Evolutionary conservation across 177 flowering plant genomes (phyloP), one percentile per base, ranked within the genome.

Genomic region (Tripterygium wilfordii): DNA sequence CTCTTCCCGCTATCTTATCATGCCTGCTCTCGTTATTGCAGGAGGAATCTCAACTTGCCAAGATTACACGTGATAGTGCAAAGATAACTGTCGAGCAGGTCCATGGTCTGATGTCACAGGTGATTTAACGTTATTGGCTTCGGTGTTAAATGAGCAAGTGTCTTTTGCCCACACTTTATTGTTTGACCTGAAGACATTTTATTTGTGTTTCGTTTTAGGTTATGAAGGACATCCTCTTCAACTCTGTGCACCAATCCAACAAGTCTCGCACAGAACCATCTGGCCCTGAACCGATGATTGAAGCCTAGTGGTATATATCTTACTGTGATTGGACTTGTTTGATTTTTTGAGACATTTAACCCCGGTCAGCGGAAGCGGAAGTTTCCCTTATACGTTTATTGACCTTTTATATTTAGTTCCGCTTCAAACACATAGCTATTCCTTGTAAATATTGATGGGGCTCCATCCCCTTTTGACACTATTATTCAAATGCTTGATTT

Each of bases 31-130:
- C 7, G 5, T 35, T 35, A 35, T 33, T 63, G 64, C 79, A 90
- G 95, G 99, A 94, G 49, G 99, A 89, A 38, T 80, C 96, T 49
- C 96, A 80, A 61, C 96, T 94, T 57, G 79, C 88, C n/a, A 89
- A 94, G 77, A 94, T 94, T 33, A 89, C 90, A 36, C 84, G 90
- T 14, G 99, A 94, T 64, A 94, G 99, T 72, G 82, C 99, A 27
- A 94, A 89, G 62, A 94, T 90, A 52, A 87, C 99, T 37, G 99
- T 85, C 10, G 97, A 94, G 70, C 96, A 94, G 64, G 99, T 94
- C 49, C 99, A 94, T 69, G 99, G 99, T 25, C 76, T 94, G 33
- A 94, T 94, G 99, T 94, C 99, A 17, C 99, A 89, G 95, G 99
- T 94, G 49, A 49, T 38, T 18, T 38, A 3, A 18, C 13, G 2